phyloP scores from a whole-genome alignment of 2,329 filamentous ascomycete species.

The Clonostachys rhizophaga region DNA sequence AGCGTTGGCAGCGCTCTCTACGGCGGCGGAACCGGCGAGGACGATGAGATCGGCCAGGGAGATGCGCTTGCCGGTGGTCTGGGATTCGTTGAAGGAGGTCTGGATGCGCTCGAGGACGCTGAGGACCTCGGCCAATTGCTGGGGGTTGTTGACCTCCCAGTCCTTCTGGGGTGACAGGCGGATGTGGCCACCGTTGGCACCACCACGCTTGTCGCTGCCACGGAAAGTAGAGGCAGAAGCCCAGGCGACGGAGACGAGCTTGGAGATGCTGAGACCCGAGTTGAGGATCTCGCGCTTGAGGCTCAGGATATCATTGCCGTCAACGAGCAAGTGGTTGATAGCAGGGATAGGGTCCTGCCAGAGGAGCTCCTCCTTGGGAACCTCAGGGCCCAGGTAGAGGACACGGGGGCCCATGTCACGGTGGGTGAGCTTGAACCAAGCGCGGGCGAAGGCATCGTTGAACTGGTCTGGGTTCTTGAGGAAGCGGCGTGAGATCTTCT shows the following conservation, averaged over 20 bases:
- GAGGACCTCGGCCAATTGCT: conserved; percentile 59
- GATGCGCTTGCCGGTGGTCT: conserved; percentile 60
- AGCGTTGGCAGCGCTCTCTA: conserved; percentile 64
- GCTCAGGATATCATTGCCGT: conserved; percentile 55
- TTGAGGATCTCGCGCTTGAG: conserved; percentile 67
- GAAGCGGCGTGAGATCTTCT: conserved; percentile 71
- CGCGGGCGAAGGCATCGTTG: conserved; percentile 63
- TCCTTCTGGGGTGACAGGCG: conserved; percentile 66
- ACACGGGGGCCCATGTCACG: conserved; percentile 70
- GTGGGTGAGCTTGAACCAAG: conserved; percentile 82
- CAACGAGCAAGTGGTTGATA: conserved; percentile 50
- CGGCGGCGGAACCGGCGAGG: conserved; percentile 63
- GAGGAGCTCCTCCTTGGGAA: conserved; percentile 62
- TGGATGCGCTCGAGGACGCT: conserved; percentile 59
- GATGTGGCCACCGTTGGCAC: conserved; percentile 76
- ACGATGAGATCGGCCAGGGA: conserved; percentile 78
- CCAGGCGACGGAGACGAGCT: conserved; percentile 64
- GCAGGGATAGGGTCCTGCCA: conserved; percentile 74
- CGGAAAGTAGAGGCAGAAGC: conserved; percentile 69
- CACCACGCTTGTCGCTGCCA: conserved; percentile 74
- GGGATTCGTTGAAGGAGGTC: conserved; percentile 59
- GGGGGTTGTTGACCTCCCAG: conserved; percentile 73
- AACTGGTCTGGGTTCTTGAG: conserved; percentile 65
- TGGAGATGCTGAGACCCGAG: conserved; percentile 53
- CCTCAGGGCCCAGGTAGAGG: conserved; percentile 71